Evolutionary conservation across 2,329 filamentous ascomycete species (phyloP), one percentile per base, ranked within the genome.

Genomic region (Pseudocercospora eumusae): DNA sequence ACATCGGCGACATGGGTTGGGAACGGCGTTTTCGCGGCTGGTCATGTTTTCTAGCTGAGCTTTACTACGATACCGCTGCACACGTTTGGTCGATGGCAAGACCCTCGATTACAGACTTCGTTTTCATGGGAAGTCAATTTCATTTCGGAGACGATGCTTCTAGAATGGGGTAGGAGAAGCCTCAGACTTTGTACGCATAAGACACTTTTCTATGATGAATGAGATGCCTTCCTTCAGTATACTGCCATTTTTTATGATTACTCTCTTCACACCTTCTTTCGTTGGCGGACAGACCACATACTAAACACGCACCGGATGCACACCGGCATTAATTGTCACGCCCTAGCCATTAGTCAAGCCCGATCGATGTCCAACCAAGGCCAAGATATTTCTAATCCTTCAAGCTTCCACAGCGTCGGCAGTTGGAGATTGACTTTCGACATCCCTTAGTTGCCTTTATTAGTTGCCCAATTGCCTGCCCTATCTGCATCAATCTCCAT

Each of bases 371-470:
- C 23, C 47, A 31, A 52, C 47, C 47, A 52, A 52, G 31, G 25
- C 47, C 47, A 52, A 52, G 25, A 28, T 52, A 31, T 31, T 28
- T 25, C 23, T 52, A 31, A 52, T 28, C 47, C 23, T 52, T 18
- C 25, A 25, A 52, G 47, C 25, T 52, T 25, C 44, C 44, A 20
- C 44, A 47, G 47, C 25, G 25, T 28, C 47, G 47, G 47, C 47
- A 52, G 21, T 52, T 52, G 47, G 21, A 52, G 47, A 52, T 52
- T 52, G 47, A 52, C 47, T 52, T 52, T 28, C 8, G 47, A 52
- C 47, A 27, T 25, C 47, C 47, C 20, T 52, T 52, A 52, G 47
- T 25, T 52, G 47, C 47, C 47, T 28, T 52, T 11, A 25, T 27
- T 27, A 52, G 47, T 52, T 15, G 47, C 47, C 47, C 47, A 52